phyloP scores from a whole-genome alignment of 208 protist genomes.

The Trypanosoma boissoni region DNA sequence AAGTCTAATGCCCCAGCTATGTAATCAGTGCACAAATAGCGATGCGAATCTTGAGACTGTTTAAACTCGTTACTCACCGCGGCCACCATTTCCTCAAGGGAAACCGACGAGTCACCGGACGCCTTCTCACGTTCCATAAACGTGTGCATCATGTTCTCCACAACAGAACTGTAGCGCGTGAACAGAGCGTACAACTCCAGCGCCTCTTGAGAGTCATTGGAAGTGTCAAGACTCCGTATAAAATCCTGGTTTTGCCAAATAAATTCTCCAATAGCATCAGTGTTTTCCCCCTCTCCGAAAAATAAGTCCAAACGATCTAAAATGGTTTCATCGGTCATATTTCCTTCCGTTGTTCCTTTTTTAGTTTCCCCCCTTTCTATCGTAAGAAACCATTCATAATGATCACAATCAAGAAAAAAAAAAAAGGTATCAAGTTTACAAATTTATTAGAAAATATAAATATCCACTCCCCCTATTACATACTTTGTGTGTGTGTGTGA shows the following conservation, averaged over 20 bases:
- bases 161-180: constrained; percentile 44
- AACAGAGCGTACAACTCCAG: constrained; percentile 59
- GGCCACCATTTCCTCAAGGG: constrained; percentile 34
- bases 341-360: background rate
- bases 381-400: background rate
- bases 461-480: no score
- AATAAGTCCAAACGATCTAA: constrained; percentile 62
- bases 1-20: constrained; percentile 70
- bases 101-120: background rate
- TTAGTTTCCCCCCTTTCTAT: background rate
- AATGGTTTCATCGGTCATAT: constrained; percentile 17
- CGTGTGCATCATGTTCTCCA: constrained; percentile 47
- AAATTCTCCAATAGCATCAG: constrained; percentile 58
- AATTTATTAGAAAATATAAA: no score
- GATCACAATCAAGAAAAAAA: no score
- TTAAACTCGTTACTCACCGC: constrained; percentile 51
- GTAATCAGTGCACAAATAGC: constrained; percentile 64
- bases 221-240: constrained; percentile 25
- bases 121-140: constrained; percentile 36
- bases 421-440: no score
- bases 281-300: constrained; percentile 61
- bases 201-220: constrained; percentile 42
- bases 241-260: constrained; percentile 40
- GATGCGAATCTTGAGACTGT: constrained; percentile 28
- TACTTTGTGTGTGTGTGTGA: no score